Evolutionary conservation across 257 asterid genomes (phyloP).

Genomic region (Ballota nigra): DNA sequence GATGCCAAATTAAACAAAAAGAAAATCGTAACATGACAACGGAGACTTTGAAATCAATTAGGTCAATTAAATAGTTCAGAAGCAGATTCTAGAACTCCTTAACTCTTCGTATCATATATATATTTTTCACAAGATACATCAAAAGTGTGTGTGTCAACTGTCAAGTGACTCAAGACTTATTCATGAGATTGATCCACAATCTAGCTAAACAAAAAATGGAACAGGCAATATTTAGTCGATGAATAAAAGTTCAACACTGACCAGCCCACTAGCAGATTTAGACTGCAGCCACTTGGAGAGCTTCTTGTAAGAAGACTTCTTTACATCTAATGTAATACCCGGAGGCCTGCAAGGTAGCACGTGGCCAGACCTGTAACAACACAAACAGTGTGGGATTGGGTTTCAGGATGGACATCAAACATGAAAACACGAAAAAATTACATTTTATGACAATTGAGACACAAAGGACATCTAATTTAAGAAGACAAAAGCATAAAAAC

Average conservation of each 20-base stretch:
- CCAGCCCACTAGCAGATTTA: constrained; percentile 68
- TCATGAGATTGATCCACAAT: background rate
- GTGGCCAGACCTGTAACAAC: constrained; percentile 75
- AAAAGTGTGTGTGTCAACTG: constrained; percentile 1
- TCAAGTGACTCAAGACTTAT: background rate
- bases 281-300: constrained; percentile 95
- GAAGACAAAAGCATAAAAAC: background rate
- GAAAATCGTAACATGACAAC: constrained; percentile 6
- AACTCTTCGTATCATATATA: background rate
- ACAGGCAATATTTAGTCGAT: background rate
- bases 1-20: background rate
- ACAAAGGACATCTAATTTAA: background rate
- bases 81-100: background rate
- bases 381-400: constrained; percentile 15
- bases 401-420: constrained; percentile 12
- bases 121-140: background rate
- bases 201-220: constrained; percentile 4
- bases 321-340: constrained; percentile 73
- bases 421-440: constrained; percentile 19
- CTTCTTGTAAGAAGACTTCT: constrained; percentile 93
- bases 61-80: background rate
- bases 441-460: background rate
- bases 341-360: constrained; percentile 89
- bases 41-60: constrained; percentile 1
- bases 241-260: constrained; percentile 25